Evolutionary conservation across 2,329 filamentous ascomycete genomes (phyloP), one percentile per base, ranked within the genome.

Genomic region (Venturia carpophila): DNA sequence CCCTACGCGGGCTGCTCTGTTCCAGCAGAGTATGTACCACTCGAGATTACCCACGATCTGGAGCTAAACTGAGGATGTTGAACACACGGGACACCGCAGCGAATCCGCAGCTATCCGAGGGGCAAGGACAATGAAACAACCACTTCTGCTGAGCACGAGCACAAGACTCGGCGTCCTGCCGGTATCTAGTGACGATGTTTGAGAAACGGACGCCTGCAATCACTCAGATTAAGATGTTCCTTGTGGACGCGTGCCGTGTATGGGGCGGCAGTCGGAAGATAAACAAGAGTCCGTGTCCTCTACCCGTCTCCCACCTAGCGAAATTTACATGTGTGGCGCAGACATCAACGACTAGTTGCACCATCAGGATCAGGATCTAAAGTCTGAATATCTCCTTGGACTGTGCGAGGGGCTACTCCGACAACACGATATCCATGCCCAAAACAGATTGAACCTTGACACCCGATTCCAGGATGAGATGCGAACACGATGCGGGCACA

Each of bases 401-500:
- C 52, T 58, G 52, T 58, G 52, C 52, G 27, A 37, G 52, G 30
- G 30, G 30, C 52, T 58, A 37, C 15, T 37, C 30, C 30, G 52
- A 58, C 52, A 21, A 58, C 52, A n/a, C 52, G 30, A 58, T 58
- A 5, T 58, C 9, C 27, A 58, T 58, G 52, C 52, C 52, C 30
- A 37, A 24, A 58, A 58, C 27, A 37, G 52, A 58, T 58, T 52
- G 47, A 27, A 5, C 21, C 47, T 52, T 13, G 47, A 15, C 15
- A 52, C 11, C 47, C 24, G 21, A 7, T 27, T 52, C 11, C 24
- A 58, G 52, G 52, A 37, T 10, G 19, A 37, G 27, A 52, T 27
- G 47, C 47, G 47, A 58, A 15, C 52, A 58, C 52, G 52, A 58
- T 37, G 52, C 52, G 30, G n/a, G 30, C 52, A 58, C 52, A 58